Percentiles rank a stretch among this genome's conserved stretches.
phyloP scores from a whole-genome alignment of 2,329 filamentous ascomycete species.

The Teratosphaeria viscida region DNA sequence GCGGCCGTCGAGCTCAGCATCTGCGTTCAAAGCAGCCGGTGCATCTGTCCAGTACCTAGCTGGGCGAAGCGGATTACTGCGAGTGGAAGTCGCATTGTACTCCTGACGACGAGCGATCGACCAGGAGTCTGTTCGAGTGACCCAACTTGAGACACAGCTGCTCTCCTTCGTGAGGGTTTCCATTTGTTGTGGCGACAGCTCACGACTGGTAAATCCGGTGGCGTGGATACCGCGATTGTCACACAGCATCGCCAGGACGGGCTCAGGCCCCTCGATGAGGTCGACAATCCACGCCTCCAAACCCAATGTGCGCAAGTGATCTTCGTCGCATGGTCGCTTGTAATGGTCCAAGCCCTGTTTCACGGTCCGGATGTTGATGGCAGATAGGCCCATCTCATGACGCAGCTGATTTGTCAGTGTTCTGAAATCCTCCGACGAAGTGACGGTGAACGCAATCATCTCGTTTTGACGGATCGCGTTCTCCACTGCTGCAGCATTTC shows the following conservation, averaged over 20 bases:
- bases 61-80: conserved; percentile 48
- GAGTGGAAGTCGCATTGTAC: conserved; percentile 65
- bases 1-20: conserved; percentile 48
- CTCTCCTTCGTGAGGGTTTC: conserved; percentile 40
- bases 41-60: conserved; percentile 68
- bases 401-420: conserved; percentile 59
- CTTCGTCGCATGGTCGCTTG: conserved; percentile 41
- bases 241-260: conserved; percentile 83
- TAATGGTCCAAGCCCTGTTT: conserved; percentile 46
- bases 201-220: conserved; percentile 53
- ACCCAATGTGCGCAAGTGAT: conserved; percentile 49
- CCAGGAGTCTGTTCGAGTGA: conserved; percentile 56
- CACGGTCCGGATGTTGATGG: conserved; percentile 60
- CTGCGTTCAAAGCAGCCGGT: conserved; percentile 57
- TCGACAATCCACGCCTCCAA: conserved; percentile 75
- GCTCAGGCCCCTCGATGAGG: conserved; percentile 66
- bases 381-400: conserved; percentile 52
- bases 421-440: conserved; percentile 63
- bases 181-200: conserved; percentile 58
- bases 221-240: conserved; percentile 57
- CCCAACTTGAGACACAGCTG: conserved; percentile 55
- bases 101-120: conserved; percentile 61
- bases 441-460: conserved; percentile 58
- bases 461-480: conserved; percentile 44
- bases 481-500: conserved; percentile 54